Conservation (phyloP, 305 asterid species). For the Rubia tinctorum region DNA sequence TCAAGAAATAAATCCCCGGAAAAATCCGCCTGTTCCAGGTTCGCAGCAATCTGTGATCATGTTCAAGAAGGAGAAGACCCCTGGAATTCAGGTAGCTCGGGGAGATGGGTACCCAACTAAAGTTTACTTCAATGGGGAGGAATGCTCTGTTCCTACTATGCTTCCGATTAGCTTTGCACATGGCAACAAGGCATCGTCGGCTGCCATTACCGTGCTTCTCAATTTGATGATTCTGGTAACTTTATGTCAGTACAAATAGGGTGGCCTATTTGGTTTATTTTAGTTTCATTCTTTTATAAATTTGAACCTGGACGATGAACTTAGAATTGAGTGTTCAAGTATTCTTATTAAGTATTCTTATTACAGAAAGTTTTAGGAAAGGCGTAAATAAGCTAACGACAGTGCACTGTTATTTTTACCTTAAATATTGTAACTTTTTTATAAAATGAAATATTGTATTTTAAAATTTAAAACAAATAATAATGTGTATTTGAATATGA, state of each 20-base stretch:
- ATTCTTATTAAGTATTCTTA: too few species aligned
- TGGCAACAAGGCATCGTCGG: conserved; percentile 4
- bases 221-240: conserved; percentile 10
- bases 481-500: too few species aligned
- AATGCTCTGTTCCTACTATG: conserved; percentile 60
- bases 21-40: conserved; percentile 68
- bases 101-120: conserved; percentile 78
- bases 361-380: too few species aligned
- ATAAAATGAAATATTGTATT: too few species aligned
- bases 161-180: conserved; percentile 34
- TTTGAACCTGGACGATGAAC: neutral
- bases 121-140: conserved; percentile 76
- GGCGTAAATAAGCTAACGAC: too few species aligned
- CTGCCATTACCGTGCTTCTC: conserved; percentile 6
- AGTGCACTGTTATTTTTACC: too few species aligned
- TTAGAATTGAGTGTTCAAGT: neutral
- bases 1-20: conserved; percentile 50
- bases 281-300: neutral
- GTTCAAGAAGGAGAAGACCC: conserved; percentile 54
- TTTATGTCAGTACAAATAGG: neutral
- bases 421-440: too few species aligned
- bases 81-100: conserved; percentile 37
- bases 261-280: neutral
- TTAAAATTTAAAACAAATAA: too few species aligned
- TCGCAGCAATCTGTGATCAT: conserved; percentile 62